Evolutionary conservation across 2,329 filamentous ascomycete genomes (phyloP).

Genomic region (Verticillium zaregamsianum): DNA sequence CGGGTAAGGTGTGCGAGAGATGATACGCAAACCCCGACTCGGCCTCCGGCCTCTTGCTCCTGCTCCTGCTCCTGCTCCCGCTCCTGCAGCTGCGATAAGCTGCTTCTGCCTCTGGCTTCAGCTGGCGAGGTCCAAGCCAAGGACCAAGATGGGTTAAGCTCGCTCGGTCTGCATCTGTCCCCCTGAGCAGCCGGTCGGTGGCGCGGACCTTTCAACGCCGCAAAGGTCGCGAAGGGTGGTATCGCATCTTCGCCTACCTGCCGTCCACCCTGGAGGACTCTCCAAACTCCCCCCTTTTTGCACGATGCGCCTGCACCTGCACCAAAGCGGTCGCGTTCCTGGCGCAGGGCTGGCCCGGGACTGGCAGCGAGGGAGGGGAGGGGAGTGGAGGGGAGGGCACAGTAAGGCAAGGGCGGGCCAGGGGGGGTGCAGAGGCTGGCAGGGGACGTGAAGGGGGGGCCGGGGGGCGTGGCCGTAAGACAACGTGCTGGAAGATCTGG

Average conservation of each 20-base stretch:
- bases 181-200: neutral
- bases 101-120: neutral
- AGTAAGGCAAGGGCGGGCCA: neutral
- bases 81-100: neutral
- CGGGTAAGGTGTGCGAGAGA: neutral
- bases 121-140: neutral
- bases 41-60: neutral
- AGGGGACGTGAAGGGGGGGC: neutral
- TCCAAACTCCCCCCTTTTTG: neutral
- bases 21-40: neutral
- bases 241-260: neutral
- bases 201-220: conserved; percentile 1
- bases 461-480: neutral
- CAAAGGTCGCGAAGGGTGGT: neutral
- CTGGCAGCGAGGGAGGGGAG: neutral
- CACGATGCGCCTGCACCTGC: neutral
- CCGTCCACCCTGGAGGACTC: too few relatives aligned
- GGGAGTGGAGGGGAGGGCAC: neutral
- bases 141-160: neutral
- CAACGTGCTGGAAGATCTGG: conserved; percentile 4
- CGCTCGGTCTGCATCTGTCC: neutral
- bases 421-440: neutral
- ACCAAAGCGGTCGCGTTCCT: neutral
- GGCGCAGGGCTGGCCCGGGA: neutral
- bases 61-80: neutral